A percentile compares a stretch with the other conserved stretches of the same genome.
Evolutionary conservation across 495 filamentous ascomycete species (phyloP).

Genomic region (Penicillium manginii): DNA sequence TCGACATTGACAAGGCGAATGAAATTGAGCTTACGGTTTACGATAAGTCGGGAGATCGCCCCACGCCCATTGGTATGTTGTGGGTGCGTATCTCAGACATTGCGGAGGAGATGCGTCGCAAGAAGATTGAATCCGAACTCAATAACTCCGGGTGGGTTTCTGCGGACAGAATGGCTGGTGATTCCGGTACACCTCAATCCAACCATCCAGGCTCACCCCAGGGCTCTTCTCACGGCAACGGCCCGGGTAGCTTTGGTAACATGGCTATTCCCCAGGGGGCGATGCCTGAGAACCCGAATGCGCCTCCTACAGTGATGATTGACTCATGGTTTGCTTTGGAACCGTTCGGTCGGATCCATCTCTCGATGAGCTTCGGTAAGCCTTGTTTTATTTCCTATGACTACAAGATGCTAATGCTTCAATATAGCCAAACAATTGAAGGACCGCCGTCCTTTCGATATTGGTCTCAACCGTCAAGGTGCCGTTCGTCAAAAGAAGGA

Average conservation of each 20-base stretch:
- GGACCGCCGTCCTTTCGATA: conserved; percentile 73
- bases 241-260: conserved; percentile 31
- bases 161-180: conserved; percentile 88
- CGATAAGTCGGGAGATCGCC: conserved; percentile 86
- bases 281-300: conserved; percentile 33
- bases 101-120: conserved; percentile 93
- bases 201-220: conserved; percentile 47
- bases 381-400: not conserved
- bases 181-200: conserved; percentile 45
- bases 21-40: conserved; percentile 98
- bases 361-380: conserved; percentile 87
- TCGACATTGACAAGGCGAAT: conserved; percentile 97
- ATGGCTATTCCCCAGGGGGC: conserved; percentile 23
- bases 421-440: conserved; percentile 66
- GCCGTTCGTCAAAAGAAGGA: conserved; percentile 97
- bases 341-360: conserved; percentile 84
- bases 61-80: conserved; percentile 89
- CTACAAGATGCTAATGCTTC: conserved; percentile 36
- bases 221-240: conserved; percentile 36
- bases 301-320: conserved; percentile 64
- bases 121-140: conserved; percentile 94
- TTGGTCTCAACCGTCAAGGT: conserved; percentile 91
- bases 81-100: conserved; percentile 98
- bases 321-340: conserved; percentile 98
- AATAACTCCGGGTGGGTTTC: conserved; percentile 94